These are phyloP conservation scores for Phytophthora ohioensis DNA, from an alignment of 352 stramenopile genomes.

Conservation along the genomic window DNA sequence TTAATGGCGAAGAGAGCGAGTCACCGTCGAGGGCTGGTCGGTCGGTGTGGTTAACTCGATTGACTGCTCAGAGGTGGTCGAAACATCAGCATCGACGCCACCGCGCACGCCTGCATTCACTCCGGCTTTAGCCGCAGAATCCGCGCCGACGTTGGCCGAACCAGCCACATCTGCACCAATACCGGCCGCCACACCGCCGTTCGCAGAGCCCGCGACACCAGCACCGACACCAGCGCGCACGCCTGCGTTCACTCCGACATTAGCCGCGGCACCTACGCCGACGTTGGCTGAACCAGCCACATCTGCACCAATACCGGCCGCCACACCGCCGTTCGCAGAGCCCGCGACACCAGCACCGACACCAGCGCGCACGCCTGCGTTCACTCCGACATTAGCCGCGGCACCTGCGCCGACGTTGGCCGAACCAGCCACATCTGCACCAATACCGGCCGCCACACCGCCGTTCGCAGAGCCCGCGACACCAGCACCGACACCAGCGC, in stretches of 20 bases:
- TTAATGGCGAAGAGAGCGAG: slow-evolving; percentile 7
- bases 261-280: background rate
- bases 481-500: background rate
- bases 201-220: background rate
- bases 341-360: background rate
- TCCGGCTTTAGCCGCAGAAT: no score
- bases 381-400: background rate
- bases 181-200: background rate
- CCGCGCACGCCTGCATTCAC: background rate
- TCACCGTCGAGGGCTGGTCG: background rate
- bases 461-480: background rate
- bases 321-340: background rate
- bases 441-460: background rate
- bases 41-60: background rate
- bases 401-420: background rate
- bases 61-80: background rate
- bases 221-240: background rate
- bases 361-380: background rate
- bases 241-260: background rate
- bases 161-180: background rate
- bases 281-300: slow-evolving; percentile 10
- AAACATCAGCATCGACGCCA: background rate
- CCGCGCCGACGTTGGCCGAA: background rate
- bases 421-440: background rate
- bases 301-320: background rate